A percentile compares a stretch with the other conserved stretches of the same genome.
phyloP scores from a whole-genome alignment of 306 rosid genomes.

The Citrullus amarus region DNA sequence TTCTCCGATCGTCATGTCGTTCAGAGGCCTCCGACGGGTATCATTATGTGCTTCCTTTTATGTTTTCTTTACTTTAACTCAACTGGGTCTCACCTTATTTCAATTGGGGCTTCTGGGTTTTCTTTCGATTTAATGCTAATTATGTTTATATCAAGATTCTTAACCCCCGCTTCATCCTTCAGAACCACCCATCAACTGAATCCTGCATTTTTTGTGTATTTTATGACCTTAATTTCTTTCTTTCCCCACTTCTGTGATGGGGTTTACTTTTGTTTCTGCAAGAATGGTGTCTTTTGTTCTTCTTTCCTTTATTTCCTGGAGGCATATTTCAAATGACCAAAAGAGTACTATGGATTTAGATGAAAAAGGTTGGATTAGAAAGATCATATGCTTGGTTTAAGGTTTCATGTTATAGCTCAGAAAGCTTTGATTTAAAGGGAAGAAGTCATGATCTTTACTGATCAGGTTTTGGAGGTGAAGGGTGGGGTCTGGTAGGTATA shows the following conservation, averaged over 20 bases:
- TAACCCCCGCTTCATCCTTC: background rate
- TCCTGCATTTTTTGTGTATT: background rate
- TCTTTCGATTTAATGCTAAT: background rate
- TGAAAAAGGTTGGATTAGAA: background rate
- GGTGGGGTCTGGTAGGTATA: background rate
- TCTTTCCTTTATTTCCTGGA: background rate
- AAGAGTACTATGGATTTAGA: background rate
- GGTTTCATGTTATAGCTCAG: background rate
- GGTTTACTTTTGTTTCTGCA: background rate
- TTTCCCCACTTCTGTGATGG: background rate
- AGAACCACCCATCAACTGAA: background rate
- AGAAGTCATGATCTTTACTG: background rate
- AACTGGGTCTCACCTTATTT: background rate
- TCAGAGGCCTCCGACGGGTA: constrained; percentile 14
- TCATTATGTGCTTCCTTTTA: background rate
- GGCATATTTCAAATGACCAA: background rate
- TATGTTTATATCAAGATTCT: background rate
- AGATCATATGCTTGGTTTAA: background rate
- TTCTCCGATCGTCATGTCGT: constrained; percentile 9
- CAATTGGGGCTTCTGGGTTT: background rate
- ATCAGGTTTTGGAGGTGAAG: background rate
- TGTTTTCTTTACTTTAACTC: background rate
- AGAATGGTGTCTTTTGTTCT: background rate
- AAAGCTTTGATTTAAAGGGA: background rate
- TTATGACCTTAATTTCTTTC: background rate